A percentile compares a stretch with the other conserved stretches of the same genome.
These are phyloP conservation scores for Papiliotrema terrestris DNA, from an alignment of 1,284 basidiomycete genomes.

Conservation along the genomic window DNA sequence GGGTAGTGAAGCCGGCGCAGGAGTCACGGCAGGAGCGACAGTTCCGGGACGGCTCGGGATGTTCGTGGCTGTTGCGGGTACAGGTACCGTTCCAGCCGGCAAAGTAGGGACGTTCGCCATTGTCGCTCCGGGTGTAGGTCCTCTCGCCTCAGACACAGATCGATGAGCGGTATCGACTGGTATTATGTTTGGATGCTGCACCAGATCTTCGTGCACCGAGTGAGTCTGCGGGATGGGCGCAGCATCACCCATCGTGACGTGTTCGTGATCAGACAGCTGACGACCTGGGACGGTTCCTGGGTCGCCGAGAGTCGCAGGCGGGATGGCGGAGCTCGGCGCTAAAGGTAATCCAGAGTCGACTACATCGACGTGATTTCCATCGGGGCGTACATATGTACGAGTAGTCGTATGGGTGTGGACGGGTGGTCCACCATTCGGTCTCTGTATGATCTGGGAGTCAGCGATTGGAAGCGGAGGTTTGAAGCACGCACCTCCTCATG, in stretches of 20 bases:
- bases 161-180: conserved; percentile 11
- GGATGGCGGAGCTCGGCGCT: conserved; percentile 2
- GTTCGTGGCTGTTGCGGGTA: background rate
- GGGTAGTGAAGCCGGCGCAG: background rate
- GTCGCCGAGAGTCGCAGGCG: background rate
- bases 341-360: background rate
- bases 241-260: background rate
- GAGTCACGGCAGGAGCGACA: background rate
- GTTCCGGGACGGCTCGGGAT: background rate
- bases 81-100: background rate
- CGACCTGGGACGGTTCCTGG: background rate
- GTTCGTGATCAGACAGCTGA: background rate
- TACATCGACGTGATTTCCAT: conserved; percentile 8
- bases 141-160: conserved; percentile 8
- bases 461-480: too few species aligned
- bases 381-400: conserved; percentile 24
- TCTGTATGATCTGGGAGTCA: conserved; percentile 32
- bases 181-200: background rate
- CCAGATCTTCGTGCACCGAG: conserved; percentile 8
- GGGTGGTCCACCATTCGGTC: conserved; percentile 27
- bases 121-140: background rate
- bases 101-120: conserved; percentile 3
- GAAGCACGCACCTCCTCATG: conserved; percentile 38
- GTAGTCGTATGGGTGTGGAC: conserved; percentile 30
- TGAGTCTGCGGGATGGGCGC: background rate